Conservation (phyloP, 495 filamentous ascomycete species). For the Hypoxylon perforatum region DNA sequence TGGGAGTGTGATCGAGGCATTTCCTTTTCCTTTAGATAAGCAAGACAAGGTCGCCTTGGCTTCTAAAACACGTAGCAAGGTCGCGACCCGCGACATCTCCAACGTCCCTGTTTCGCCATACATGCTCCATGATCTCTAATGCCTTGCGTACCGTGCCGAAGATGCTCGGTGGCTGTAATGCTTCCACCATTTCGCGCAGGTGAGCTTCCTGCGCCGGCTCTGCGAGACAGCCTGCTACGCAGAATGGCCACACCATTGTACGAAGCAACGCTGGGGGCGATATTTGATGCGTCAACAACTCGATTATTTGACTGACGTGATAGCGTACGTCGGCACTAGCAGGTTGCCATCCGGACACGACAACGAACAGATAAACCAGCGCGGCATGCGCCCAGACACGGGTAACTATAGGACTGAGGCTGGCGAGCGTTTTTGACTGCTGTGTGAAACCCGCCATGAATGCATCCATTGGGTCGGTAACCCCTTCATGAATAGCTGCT, state of each 20-base stretch:
- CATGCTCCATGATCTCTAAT: constrained; percentile 62
- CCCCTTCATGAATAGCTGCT: background rate
- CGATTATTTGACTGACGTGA: constrained; percentile 50
- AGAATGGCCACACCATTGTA: constrained; percentile 63
- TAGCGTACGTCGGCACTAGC: constrained; percentile 50
- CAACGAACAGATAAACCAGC: constrained; percentile 60
- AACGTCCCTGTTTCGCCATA: constrained; percentile 56
- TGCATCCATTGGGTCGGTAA: background rate
- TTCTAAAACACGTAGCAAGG: constrained; percentile 53
- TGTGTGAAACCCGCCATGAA: constrained; percentile 10
- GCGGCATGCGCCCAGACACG: constrained; percentile 61
- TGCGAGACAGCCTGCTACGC: constrained; percentile 64
- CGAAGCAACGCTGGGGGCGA: constrained; percentile 47
- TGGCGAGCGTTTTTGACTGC: constrained; percentile 6
- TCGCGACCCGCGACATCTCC: constrained; percentile 49
- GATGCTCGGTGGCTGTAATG: constrained; percentile 52
- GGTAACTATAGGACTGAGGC: constrained; percentile 29
- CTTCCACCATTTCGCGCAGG: constrained; percentile 53
- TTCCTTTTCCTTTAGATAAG: constrained; percentile 45
- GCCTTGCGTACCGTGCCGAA: constrained; percentile 61
- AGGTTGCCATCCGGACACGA: constrained; percentile 66
- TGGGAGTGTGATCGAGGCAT: background rate
- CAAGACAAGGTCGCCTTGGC: constrained; percentile 50
- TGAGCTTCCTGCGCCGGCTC: constrained; percentile 52
- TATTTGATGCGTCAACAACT: constrained; percentile 40